Evolutionary conservation across 2,329 filamentous ascomycete genomes (phyloP).

Genomic region (Paramyrothecium sp.): DNA sequence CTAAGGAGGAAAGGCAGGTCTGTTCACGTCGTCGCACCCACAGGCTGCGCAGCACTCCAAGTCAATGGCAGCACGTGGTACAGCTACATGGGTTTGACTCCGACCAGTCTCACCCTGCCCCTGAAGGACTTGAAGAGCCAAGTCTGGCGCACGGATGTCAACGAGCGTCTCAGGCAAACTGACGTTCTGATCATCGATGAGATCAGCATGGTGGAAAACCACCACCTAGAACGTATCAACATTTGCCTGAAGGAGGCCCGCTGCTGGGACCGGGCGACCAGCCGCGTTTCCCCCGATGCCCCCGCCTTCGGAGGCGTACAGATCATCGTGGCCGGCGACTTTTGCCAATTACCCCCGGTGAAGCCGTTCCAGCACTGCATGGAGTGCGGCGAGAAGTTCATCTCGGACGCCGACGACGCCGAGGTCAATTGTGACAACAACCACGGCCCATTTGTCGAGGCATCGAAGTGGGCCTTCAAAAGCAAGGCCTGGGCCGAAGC

Average conservation of each 20-base stretch:
- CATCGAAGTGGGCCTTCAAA: slow-evolving; percentile 61
- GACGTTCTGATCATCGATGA: slow-evolving; percentile 64
- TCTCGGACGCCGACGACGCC: background rate
- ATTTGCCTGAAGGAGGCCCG: slow-evolving; percentile 26
- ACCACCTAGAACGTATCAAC: slow-evolving; percentile 20
- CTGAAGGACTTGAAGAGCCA: background rate
- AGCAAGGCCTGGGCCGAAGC: slow-evolving; percentile 54
- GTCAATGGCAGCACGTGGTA: slow-evolving; percentile 56
- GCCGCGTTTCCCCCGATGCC: background rate
- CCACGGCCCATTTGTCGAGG: slow-evolving; percentile 38
- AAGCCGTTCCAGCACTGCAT: slow-evolving; percentile 43
- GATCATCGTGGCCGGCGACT: slow-evolving; percentile 40
- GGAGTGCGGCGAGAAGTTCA: slow-evolving; percentile 9
- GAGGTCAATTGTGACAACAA: slow-evolving; percentile 23
- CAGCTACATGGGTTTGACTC: slow-evolving; percentile 56
- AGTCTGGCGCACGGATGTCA: slow-evolving; percentile 7
- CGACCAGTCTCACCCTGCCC: slow-evolving; percentile 21
- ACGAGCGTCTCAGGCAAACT: slow-evolving; percentile 36
- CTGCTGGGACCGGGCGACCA: background rate
- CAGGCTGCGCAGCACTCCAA: slow-evolving; percentile 56
- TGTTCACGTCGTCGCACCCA: slow-evolving; percentile 57
- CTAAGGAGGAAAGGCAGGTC: slow-evolving; percentile 7
- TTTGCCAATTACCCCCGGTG: slow-evolving; percentile 60
- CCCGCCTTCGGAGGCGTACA: slow-evolving; percentile 22
- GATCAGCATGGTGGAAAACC: slow-evolving; percentile 63